Evolutionary conservation across 805 yeast genomes (phyloP).

Genomic region (Candida mattraensis): DNA sequence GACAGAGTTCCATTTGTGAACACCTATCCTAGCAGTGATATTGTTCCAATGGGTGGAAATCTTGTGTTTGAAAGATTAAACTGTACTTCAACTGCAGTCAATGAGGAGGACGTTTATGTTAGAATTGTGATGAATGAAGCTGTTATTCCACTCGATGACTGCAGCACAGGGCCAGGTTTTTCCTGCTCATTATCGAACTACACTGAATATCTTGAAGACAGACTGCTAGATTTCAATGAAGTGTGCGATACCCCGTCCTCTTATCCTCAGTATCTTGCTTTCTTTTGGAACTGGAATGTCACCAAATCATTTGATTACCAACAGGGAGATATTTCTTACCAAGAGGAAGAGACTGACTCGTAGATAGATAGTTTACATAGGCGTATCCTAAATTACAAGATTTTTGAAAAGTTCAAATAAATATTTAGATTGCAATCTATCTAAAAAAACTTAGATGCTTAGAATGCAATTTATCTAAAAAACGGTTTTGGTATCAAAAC

Average conservation of each 20-base stretch:
- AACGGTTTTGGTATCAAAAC: too few species aligned
- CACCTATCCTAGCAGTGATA: slow-evolving; percentile 46
- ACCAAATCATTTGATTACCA: slow-evolving; percentile 15
- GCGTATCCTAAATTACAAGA: too few species aligned
- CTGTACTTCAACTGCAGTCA: slow-evolving; percentile 9
- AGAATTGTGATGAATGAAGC: slow-evolving; percentile 52
- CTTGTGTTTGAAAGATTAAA: slow-evolving; percentile 38
- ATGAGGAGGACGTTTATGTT: slow-evolving; percentile 15
- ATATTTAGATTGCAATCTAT: too few species aligned
- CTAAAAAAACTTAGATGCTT: too few species aligned
- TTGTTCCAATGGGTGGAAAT: slow-evolving; percentile 54
- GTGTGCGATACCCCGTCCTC: slow-evolving; percentile 10
- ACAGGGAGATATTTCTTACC: slow-evolving; percentile 8
- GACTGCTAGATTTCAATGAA: slow-evolving; percentile 2
- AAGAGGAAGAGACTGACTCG: too few species aligned
- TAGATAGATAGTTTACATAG: too few species aligned
- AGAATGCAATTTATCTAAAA: too few species aligned
- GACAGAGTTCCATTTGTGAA: slow-evolving; percentile 47
- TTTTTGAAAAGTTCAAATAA: too few species aligned
- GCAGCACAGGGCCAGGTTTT: slow-evolving; percentile 54
- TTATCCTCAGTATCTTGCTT: slow-evolving; percentile 16
- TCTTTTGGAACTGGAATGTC: slow-evolving; percentile 19
- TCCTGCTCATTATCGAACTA: slow-evolving; percentile 14
- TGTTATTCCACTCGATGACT: slow-evolving; percentile 47
- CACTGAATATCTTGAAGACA: slow-evolving; percentile 26